Evolutionary conservation across 2,329 filamentous ascomycete genomes (phyloP).

Genomic region (Pseudogymnoascus sp.): DNA sequence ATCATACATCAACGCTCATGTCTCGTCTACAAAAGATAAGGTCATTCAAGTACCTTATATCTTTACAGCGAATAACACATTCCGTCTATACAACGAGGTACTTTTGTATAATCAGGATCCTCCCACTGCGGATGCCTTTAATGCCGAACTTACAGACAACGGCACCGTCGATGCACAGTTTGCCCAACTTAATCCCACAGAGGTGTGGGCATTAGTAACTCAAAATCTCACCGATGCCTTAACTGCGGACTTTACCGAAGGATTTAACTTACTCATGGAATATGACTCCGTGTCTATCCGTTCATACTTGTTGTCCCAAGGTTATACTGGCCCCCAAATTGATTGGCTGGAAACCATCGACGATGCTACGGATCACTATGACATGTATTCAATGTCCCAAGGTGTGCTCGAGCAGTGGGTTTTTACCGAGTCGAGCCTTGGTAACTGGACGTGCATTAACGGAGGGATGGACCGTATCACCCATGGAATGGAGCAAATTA

Average conservation of each 20-base stretch:
- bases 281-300: conserved; percentile 16
- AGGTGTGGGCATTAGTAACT: conserved; percentile 7
- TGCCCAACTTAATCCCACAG: background rate
- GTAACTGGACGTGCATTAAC: conserved; percentile 27
- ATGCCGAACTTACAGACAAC: background rate
- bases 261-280: conserved; percentile 2
- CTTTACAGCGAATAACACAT: conserved; percentile 8
- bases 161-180: background rate
- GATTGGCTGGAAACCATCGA: conserved; percentile 18
- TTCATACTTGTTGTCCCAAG: background rate
- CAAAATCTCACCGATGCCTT: background rate
- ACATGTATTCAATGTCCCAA: conserved; percentile 29
- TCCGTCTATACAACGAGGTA: conserved; percentile 11
- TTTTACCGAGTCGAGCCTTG: conserved; percentile 19
- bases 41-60: conserved; percentile 9
- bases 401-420: conserved; percentile 28
- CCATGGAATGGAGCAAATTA: conserved; percentile 22
- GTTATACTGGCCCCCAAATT: background rate
- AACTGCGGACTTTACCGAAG: background rate
- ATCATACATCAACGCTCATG: conserved; percentile 7
- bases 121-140: conserved; percentile 12
- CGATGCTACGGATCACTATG: conserved; percentile 27
- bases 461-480: conserved; percentile 26
- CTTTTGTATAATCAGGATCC: conserved; percentile 20
- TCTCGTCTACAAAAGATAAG: background rate